Evolutionary conservation across 2,329 filamentous ascomycete genomes (phyloP).

Genomic region (Thielaviopsis punctulata): DNA sequence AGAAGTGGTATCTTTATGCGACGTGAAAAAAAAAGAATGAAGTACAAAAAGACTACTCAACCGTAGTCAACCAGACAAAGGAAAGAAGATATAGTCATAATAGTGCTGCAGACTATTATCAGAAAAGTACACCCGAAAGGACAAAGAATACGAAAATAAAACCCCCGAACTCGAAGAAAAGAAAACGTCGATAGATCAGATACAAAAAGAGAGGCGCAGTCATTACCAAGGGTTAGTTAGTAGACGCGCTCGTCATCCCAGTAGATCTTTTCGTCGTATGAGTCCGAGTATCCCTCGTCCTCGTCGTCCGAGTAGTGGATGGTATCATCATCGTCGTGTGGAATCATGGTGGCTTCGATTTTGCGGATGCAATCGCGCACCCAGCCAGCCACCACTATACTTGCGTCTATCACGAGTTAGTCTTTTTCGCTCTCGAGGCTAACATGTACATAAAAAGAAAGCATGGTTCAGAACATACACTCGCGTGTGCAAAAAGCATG

Average conservation of each 20-base stretch:
- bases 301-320: constrained; percentile 2
- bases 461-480: constrained; percentile 19
- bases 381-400: constrained; percentile 10
- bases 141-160: too few species aligned
- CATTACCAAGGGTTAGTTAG: constrained; percentile 4
- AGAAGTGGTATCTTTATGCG: too few species aligned
- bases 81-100: neutral
- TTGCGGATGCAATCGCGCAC: constrained; percentile 11
- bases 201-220: neutral
- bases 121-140: neutral
- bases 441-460: neutral
- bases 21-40: neutral
- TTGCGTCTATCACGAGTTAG: constrained; percentile 5
- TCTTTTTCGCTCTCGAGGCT: constrained; percentile 3
- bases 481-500: constrained; percentile 41
- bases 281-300: constrained; percentile 9
- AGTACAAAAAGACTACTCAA: neutral
- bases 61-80: neutral
- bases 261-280: constrained; percentile 11
- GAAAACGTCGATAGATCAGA: neutral
- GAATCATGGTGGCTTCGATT: constrained; percentile 11
- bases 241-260: constrained; percentile 12
- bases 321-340: constrained; percentile 1
- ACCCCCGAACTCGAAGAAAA: too few species aligned
- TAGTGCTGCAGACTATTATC: neutral